Percentiles rank a stretch among this genome's conserved stretches.
phyloP scores from a whole-genome alignment of 768 basidiomycete genomes.

The Xerocomus brunneocitrinus region DNA sequence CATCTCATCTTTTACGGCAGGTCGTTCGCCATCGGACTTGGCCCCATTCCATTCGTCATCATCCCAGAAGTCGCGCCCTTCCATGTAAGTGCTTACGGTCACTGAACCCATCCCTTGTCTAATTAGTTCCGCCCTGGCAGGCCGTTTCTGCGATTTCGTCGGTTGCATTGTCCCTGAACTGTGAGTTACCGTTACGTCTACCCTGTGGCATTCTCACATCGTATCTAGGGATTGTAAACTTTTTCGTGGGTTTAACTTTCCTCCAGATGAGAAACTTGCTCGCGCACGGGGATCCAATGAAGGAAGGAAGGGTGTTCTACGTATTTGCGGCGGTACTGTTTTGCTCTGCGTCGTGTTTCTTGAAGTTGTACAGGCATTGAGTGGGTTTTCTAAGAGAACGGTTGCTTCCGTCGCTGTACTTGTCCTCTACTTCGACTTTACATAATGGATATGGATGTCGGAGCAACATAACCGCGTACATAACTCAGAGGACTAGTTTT shows the following conservation, averaged over 20 bases:
- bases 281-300: conserved; percentile 50
- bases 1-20: conserved; percentile 32
- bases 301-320: conserved; percentile 88
- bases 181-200: conserved; percentile 35
- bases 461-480: neutral
- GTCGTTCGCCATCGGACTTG: conserved; percentile 86
- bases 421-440: conserved; percentile 11
- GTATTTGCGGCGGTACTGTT: conserved; percentile 64
- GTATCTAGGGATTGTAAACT: conserved; percentile 73
- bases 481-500: conserved; percentile 2
- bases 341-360: conserved; percentile 20
- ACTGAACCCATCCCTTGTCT: neutral
- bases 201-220: neutral
- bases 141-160: conserved; percentile 81
- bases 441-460: conserved; percentile 17
- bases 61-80: conserved; percentile 85
- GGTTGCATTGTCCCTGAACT: conserved; percentile 67
- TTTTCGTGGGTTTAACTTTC: conserved; percentile 79
- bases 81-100: conserved; percentile 46
- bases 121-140: conserved; percentile 29
- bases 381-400: too few species aligned
- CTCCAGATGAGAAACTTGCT: conserved; percentile 77
- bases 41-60: conserved; percentile 90
- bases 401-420: neutral
- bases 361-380: conserved; percentile 25